Evolutionary conservation across 2,329 filamentous ascomycete genomes (phyloP).

Genomic region (Claviceps fusiformis): DNA sequence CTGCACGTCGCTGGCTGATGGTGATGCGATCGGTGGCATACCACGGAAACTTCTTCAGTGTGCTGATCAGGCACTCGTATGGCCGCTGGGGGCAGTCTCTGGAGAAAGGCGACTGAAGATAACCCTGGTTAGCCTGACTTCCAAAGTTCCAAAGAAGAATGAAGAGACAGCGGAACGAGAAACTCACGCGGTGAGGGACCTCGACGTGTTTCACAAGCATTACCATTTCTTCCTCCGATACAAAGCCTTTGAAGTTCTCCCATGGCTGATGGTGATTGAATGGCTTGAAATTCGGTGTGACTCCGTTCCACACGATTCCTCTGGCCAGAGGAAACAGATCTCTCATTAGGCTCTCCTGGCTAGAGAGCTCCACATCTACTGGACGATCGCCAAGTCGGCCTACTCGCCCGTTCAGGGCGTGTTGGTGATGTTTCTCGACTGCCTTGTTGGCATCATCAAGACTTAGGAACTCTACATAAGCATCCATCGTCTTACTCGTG

Average conservation of each 20-base stretch:
- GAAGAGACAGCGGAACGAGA: background rate
- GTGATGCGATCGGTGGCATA: slow-evolving; percentile 42
- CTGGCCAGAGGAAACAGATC: slow-evolving; percentile 46
- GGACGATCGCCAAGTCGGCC: slow-evolving; percentile 42
- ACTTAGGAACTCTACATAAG: slow-evolving; percentile 43
- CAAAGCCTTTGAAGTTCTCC: slow-evolving; percentile 45
- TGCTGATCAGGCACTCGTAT: slow-evolving; percentile 53
- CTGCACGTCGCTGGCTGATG: slow-evolving; percentile 37
- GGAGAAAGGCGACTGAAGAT: slow-evolving; percentile 41
- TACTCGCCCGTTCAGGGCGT: slow-evolving; percentile 24
- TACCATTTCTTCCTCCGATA: slow-evolving; percentile 48
- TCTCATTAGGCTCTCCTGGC: slow-evolving; percentile 42
- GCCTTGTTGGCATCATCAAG: slow-evolving; percentile 39
- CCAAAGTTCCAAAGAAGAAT: background rate
- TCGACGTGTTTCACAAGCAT: slow-evolving; percentile 53
- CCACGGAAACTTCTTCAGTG: slow-evolving; percentile 50
- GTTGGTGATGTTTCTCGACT: slow-evolving; percentile 33
- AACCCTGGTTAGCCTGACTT: slow-evolving; percentile 3
- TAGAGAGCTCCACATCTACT: slow-evolving; percentile 43
- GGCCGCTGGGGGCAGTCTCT: slow-evolving; percentile 49
- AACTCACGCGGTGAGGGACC: slow-evolving; percentile 44
- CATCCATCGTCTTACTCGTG: slow-evolving; percentile 48
- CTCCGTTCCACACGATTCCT: slow-evolving; percentile 41
- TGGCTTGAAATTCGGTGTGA: slow-evolving; percentile 26
- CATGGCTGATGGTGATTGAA: slow-evolving; percentile 26